A percentile compares a stretch with the other conserved stretches of the same genome.
These are phyloP conservation scores for Penicillium cosmopolitanum DNA, from an alignment of 495 filamentous ascomycete genomes.

Conservation along the genomic window DNA sequence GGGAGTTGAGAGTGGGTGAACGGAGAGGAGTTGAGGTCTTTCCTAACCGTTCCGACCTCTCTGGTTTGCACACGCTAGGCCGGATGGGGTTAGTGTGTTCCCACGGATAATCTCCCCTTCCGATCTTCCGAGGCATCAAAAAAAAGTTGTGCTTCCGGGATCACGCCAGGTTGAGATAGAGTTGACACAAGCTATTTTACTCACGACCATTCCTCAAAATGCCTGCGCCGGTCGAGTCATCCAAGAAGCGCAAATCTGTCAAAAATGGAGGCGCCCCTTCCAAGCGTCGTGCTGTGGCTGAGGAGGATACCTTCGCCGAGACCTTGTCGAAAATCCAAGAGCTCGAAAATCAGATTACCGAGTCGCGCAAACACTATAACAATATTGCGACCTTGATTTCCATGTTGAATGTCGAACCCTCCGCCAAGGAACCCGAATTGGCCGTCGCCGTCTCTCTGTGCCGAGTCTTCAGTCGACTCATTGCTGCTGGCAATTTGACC, in stretches of 20 bases:
- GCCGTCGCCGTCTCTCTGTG: constrained; percentile 80
- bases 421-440: constrained; percentile 48
- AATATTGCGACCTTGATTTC: constrained; percentile 78
- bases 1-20: constrained; percentile 45
- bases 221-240: constrained; percentile 32
- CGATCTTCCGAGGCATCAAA: constrained; percentile 41
- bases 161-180: constrained; percentile 18
- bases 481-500: constrained; percentile 72
- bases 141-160: constrained; percentile 26
- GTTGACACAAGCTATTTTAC: not conserved
- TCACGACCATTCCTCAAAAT: constrained; percentile 27
- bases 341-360: constrained; percentile 76
- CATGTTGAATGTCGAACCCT: constrained; percentile 54
- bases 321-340: constrained; percentile 61
- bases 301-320: constrained; percentile 50
- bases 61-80: constrained; percentile 79
- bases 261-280: constrained; percentile 41
- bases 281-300: constrained; percentile 50
- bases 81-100: constrained; percentile 70
- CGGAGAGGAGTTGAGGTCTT: constrained; percentile 53
- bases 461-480: constrained; percentile 83
- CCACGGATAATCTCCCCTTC: constrained; percentile 42
- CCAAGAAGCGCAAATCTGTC: constrained; percentile 48
- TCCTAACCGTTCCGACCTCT: constrained; percentile 4
- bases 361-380: constrained; percentile 90